A percentile compares a stretch with the other conserved stretches of the same genome.
These are phyloP conservation scores for Paraleonurus japonicus DNA, from an alignment of 257 asterid species.

Conservation along the genomic window DNA sequence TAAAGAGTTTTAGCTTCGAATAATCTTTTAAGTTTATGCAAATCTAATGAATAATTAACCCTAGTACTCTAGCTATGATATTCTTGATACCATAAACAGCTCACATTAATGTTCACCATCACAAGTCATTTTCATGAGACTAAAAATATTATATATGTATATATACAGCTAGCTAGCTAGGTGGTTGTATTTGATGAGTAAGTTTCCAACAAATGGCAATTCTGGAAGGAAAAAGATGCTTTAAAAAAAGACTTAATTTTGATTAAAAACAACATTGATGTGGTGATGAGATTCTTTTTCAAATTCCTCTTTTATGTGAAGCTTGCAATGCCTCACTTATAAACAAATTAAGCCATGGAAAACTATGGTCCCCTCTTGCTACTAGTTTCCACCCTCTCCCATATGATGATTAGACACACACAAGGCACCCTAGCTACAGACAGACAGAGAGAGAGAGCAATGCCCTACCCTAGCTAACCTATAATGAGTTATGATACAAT, in stretches of 20 bases:
- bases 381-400: conserved; percentile 2
- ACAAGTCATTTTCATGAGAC: conserved; percentile 34
- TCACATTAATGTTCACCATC: conserved; percentile 3
- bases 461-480: no score
- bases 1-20: neutral
- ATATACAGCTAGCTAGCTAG: no score
- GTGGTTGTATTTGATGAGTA: no score
- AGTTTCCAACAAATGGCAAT: conserved; percentile 28
- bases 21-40: neutral
- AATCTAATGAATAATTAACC: neutral
- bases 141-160: no score
- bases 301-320: conserved; percentile 33
- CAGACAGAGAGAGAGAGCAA: no score
- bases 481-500: neutral
- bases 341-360: conserved; percentile 34
- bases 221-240: conserved; percentile 18
- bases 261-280: conserved; percentile 4
- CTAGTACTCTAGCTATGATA: neutral
- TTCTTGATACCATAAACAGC: neutral
- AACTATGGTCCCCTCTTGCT: conserved; percentile 37
- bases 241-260: conserved; percentile 11
- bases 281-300: conserved; percentile 34
- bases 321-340: conserved; percentile 27
- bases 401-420: neutral
- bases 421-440: neutral